Percentiles rank a stretch among this genome's conserved stretches.
These are phyloP conservation scores for Lachnellula hyalina DNA, from an alignment of 2,329 filamentous ascomycete genomes.

Conservation along the genomic window DNA sequence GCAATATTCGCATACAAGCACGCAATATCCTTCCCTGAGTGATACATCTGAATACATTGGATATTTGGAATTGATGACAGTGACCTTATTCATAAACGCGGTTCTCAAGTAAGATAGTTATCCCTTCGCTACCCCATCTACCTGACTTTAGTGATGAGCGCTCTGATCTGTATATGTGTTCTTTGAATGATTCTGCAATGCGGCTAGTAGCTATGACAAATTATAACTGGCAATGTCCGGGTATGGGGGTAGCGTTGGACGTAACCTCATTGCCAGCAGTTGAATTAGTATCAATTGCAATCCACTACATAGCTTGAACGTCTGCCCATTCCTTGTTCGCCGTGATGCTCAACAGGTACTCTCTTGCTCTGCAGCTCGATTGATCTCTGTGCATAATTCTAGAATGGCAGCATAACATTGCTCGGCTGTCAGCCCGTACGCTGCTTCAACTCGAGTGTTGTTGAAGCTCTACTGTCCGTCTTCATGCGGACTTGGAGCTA, in stretches of 20 bases:
- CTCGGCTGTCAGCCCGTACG: slow-evolving; percentile 1
- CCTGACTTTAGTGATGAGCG: too few species aligned
- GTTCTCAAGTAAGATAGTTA: too few species aligned
- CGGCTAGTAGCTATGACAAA: slow-evolving; percentile 35
- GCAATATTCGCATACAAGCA: too few species aligned
- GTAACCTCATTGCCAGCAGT: slow-evolving; percentile 25
- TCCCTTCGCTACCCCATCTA: too few species aligned
- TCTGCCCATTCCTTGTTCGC: slow-evolving; percentile 33
- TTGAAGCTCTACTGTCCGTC: background rate
- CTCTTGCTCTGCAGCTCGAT: slow-evolving; percentile 14
- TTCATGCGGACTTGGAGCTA: too few species aligned
- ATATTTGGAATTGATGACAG: too few species aligned
- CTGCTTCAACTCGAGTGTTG: background rate
- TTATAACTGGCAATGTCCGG: slow-evolving; percentile 50
- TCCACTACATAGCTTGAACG: slow-evolving; percentile 23
- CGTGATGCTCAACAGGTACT: slow-evolving; percentile 27
- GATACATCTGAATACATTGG: too few species aligned
- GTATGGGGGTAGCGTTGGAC: slow-evolving; percentile 38
- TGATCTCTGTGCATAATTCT: slow-evolving; percentile 13
- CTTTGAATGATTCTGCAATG: too few species aligned
- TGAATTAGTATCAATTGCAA: slow-evolving; percentile 10
- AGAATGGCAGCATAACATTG: slow-evolving; percentile 12
- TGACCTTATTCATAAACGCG: too few species aligned
- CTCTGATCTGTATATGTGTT: too few species aligned
- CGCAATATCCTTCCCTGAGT: too few species aligned